Conservation (phyloP, 306 rosid genomes). For the Dalbergia oliveri region DNA sequence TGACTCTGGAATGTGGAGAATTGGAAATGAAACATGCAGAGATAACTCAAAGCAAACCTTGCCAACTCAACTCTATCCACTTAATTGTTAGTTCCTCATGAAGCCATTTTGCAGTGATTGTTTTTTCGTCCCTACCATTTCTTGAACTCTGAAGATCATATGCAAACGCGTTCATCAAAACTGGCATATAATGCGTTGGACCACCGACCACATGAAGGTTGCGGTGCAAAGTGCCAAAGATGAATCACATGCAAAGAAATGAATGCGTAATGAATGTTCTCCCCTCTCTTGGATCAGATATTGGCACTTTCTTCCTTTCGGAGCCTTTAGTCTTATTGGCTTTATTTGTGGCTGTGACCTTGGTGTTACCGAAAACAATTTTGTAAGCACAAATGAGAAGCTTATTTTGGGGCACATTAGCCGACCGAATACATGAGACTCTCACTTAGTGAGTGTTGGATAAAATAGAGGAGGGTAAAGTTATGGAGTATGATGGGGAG, state of each 20-base stretch:
- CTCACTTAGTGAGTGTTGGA: too few species aligned
- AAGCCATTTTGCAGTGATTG: conserved; percentile 1
- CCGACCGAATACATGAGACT: too few species aligned
- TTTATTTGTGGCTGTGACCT: neutral
- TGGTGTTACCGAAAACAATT: neutral
- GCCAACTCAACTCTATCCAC: neutral
- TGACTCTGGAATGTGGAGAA: neutral
- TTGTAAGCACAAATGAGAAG: neutral
- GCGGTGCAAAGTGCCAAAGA: neutral
- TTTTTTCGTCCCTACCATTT: neutral
- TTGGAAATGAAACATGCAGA: neutral
- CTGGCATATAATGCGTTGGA: too few species aligned
- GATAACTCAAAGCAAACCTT: neutral
- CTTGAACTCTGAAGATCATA: neutral
- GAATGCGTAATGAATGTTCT: neutral
- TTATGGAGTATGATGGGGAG: too few species aligned
- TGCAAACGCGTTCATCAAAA: too few species aligned
- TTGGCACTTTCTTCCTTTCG: conserved; percentile 3
- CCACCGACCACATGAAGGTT: too few species aligned
- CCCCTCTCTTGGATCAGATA: neutral
- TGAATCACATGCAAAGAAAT: neutral
- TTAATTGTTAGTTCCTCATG: neutral
- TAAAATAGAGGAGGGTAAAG: too few species aligned
- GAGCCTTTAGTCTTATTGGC: neutral
- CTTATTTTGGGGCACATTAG: neutral